Conservation (phyloP, 2,329 filamentous ascomycete species). For the Hirsutella thompsonii region DNA sequence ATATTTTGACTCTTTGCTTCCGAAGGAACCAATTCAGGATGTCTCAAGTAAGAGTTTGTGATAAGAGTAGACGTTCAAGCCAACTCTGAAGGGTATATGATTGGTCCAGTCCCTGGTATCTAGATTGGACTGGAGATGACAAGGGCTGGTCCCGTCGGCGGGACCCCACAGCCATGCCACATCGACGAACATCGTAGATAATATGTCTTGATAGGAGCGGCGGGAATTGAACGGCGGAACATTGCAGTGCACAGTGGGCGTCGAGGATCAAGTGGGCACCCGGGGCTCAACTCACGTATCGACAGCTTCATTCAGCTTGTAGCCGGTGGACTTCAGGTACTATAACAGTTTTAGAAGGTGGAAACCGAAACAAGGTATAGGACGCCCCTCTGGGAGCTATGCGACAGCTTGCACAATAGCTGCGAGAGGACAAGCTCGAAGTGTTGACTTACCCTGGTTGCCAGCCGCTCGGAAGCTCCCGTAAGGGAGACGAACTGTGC, state of each 20-base stretch:
- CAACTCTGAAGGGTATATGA: too few relatives aligned
- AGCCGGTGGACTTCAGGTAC: constrained; percentile 35
- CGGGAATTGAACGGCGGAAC: background rate
- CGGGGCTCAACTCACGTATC: constrained; percentile 38
- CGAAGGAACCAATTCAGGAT: too few relatives aligned
- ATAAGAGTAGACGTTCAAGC: too few relatives aligned
- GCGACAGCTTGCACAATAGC: too few relatives aligned
- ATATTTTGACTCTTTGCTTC: too few relatives aligned
- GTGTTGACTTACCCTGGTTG: constrained; percentile 28
- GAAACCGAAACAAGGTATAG: too few relatives aligned
- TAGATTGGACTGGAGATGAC: constrained; percentile 10
- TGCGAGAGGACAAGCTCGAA: too few relatives aligned
- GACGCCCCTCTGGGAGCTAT: too few relatives aligned
- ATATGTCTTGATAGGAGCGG: background rate
- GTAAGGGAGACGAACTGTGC: constrained; percentile 30
- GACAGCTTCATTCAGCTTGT: constrained; percentile 39
- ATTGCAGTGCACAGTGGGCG: constrained; percentile 3
- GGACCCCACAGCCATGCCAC: constrained; percentile 17
- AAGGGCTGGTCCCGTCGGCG: constrained; percentile 16
- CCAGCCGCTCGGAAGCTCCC: constrained; percentile 28
- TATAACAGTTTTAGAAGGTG: too few relatives aligned
- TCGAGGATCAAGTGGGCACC: too few relatives aligned
- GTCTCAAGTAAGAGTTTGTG: too few relatives aligned
- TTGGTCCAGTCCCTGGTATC: too few relatives aligned
- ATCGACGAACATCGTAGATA: constrained; percentile 1